These are phyloP conservation scores for Parmelia sp. DNA, from an alignment of 495 filamentous ascomycete species.

Conservation along the genomic window DNA sequence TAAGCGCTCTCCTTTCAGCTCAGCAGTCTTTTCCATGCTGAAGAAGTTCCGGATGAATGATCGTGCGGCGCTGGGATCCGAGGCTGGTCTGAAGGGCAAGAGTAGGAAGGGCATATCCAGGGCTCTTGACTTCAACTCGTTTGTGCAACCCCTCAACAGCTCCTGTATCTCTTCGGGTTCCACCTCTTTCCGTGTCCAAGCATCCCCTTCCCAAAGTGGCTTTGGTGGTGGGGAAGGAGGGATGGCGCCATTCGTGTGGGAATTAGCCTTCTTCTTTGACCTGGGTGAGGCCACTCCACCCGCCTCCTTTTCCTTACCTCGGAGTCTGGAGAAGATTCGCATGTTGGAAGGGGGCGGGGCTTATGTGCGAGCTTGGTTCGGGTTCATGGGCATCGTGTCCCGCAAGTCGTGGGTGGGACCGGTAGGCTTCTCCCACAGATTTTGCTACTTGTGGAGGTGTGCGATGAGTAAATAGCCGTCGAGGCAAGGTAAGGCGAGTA, in stretches of 20 bases:
- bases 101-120: conserved; percentile 89
- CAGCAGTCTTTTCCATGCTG: conserved; percentile 46
- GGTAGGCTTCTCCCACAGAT: not conserved
- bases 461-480: not conserved
- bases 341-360: conserved; percentile 27
- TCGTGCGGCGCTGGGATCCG: conserved; percentile 83
- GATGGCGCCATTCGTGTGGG: conserved; percentile 45
- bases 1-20: conserved; percentile 60
- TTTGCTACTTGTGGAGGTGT: not conserved
- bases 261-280: conserved; percentile 49
- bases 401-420: not conserved
- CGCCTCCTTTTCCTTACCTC: conserved; percentile 51
- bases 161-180: conserved; percentile 88
- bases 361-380: not conserved
- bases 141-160: conserved; percentile 73
- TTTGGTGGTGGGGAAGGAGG: conserved; percentile 48
- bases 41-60: conserved; percentile 94
- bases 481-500: conserved; percentile 8
- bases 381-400: conserved; percentile 6
- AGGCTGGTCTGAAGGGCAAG: conserved; percentile 89
- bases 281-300: conserved; percentile 43
- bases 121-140: conserved; percentile 87
- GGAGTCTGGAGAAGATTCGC: conserved; percentile 68
- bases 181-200: conserved; percentile 80
- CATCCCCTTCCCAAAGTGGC: conserved; percentile 73